Evolutionary conservation across 2,329 filamentous ascomycete genomes (phyloP).

Genomic region (Ophiostoma sp.): DNA sequence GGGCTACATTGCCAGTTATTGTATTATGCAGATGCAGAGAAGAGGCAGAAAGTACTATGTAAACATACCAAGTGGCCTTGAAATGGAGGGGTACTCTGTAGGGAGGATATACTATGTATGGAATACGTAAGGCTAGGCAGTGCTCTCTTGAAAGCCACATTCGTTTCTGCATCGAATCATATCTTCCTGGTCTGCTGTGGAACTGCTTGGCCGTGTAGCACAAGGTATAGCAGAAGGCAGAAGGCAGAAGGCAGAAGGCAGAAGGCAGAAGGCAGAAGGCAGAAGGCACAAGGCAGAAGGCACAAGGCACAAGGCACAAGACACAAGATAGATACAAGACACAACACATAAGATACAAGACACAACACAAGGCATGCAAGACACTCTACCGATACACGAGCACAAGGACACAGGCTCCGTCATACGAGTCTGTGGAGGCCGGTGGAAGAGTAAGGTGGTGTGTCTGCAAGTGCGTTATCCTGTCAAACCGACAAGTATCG

Average conservation of each 20-base stretch:
- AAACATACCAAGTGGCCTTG: background rate
- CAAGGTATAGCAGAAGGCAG: too few species aligned
- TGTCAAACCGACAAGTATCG: background rate
- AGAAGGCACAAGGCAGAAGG: too few species aligned
- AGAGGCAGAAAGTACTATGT: background rate
- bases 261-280: too few species aligned
- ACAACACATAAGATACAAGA: too few species aligned
- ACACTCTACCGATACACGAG: background rate
- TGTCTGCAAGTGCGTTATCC: background rate
- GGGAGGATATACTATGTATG: background rate
- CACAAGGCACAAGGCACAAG: too few species aligned
- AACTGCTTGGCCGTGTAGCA: background rate
- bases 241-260: too few species aligned
- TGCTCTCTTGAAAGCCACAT: background rate
- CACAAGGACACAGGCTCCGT: background rate
- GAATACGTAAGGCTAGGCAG: too few species aligned
- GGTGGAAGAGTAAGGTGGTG: too few species aligned
- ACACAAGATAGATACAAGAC: too few species aligned
- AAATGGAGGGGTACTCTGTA: background rate
- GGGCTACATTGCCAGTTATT: background rate
- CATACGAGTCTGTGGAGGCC: background rate
- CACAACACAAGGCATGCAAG: background rate
- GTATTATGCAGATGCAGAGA: background rate
- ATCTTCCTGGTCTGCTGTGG: background rate
- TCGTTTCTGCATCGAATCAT: background rate